Percentiles rank a stretch among this genome's conserved stretches.
Evolutionary conservation across 192 early-diverging fungal genomes (phyloP).

Genomic region (Dimargaris xerosporica): DNA sequence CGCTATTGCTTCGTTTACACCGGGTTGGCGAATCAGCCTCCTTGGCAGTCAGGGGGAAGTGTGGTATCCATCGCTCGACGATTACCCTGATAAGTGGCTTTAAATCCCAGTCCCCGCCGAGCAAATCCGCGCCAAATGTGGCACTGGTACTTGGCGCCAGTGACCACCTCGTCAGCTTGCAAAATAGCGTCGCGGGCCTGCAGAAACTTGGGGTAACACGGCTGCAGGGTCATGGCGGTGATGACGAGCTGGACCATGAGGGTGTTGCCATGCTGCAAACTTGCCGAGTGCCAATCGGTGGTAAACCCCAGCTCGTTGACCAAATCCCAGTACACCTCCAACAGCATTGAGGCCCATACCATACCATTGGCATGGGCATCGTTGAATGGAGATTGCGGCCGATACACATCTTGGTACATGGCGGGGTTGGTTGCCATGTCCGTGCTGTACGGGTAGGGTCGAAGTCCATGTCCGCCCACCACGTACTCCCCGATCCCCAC

Average conservation of each 20-base stretch:
- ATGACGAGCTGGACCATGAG: slow-evolving; percentile 32
- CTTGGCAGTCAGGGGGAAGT: not conserved
- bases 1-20: too few relatives aligned
- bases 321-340: slow-evolving; percentile 66
- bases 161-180: slow-evolving; percentile 32
- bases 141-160: slow-evolving; percentile 34
- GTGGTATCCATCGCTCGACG: not conserved
- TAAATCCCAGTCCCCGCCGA: slow-evolving; percentile 44
- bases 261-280: slow-evolving; percentile 28
- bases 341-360: slow-evolving; percentile 86
- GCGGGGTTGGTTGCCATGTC: slow-evolving; percentile 58
- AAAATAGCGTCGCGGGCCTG: slow-evolving; percentile 44
- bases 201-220: slow-evolving; percentile 47
- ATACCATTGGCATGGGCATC: slow-evolving; percentile 83
- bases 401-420: slow-evolving; percentile 58
- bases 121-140: slow-evolving; percentile 44
- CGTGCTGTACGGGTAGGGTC: slow-evolving; percentile 55
- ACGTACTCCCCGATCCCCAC: slow-evolving; percentile 44
- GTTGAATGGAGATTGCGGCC: slow-evolving; percentile 49
- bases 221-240: slow-evolving; percentile 41
- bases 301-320: slow-evolving; percentile 39
- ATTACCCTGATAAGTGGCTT: slow-evolving; percentile 23
- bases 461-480: slow-evolving; percentile 19
- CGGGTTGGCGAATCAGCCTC: too few relatives aligned
- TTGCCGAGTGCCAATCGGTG: slow-evolving; percentile 31